A percentile compares a stretch with the other conserved stretches of the same genome.
These are phyloP conservation scores for Pythium aquatile DNA, from an alignment of 352 stramenopile genomes.

Conservation along the genomic window DNA sequence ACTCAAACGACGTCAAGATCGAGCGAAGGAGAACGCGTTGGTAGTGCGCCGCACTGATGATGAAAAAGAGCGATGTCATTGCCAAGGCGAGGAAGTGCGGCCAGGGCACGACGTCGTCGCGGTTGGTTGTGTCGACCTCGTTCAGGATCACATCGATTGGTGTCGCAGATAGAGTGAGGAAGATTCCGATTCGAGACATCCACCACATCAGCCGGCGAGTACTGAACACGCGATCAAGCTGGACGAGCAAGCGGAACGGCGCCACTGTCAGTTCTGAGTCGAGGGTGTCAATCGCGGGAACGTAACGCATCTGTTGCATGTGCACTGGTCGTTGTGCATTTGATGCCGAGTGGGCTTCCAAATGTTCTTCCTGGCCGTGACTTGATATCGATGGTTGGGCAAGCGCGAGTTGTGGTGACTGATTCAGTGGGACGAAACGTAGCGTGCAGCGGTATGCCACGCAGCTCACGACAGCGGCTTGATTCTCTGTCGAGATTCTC, in stretches of 20 bases:
- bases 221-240: not conserved
- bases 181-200: not conserved
- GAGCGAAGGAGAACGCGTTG: constrained; percentile 2
- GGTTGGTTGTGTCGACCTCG: not conserved
- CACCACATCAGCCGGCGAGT: not conserved
- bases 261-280: not conserved
- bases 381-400: not conserved
- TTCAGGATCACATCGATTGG: not conserved
- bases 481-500: not conserved
- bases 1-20: constrained; percentile 23
- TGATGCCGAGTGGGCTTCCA: not conserved
- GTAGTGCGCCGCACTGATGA: constrained; percentile 1
- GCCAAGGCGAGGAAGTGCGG: not conserved
- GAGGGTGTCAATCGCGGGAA: not conserved
- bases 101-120: not conserved
- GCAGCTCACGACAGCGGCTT: constrained; percentile 3
- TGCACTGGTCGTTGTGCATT: not conserved
- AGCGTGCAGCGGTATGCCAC: constrained; percentile 3
- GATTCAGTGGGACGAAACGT: not conserved
- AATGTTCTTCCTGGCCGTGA: not conserved
- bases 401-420: not conserved
- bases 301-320: not conserved
- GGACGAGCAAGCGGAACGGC: not conserved
- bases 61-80: not conserved
- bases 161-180: constrained; percentile 2